Conservation (phyloP, 306 rosid genomes). For the Gillenia trifoliata region DNA sequence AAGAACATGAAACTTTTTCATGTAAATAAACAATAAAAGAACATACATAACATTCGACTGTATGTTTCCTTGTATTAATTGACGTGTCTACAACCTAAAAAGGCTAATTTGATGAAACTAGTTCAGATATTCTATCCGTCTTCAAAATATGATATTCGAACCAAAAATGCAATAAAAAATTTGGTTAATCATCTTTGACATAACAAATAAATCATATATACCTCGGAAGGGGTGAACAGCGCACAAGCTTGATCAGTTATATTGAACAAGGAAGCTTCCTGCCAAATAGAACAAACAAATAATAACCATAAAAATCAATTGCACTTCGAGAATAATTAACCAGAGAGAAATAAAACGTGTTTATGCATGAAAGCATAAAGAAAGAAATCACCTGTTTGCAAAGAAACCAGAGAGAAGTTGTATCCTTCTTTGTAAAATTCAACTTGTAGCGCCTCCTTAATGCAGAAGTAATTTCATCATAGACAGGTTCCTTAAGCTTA, state of each 20-base stretch:
- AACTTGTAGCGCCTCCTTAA: slow-evolving; percentile 50
- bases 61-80: background rate
- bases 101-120: background rate
- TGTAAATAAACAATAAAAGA: slow-evolving; percentile 11
- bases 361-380: background rate
- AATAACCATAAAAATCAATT: slow-evolving; percentile 8
- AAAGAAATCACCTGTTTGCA: slow-evolving; percentile 78
- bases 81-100: background rate
- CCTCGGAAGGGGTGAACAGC: slow-evolving; percentile 77
- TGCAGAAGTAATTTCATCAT: slow-evolving; percentile 59
- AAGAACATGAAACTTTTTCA: slow-evolving; percentile 8
- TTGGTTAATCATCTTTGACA: background rate
- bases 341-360: background rate
- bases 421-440: slow-evolving; percentile 70
- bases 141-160: background rate
- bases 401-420: slow-evolving; percentile 83
- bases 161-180: background rate
- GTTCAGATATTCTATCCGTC: background rate
- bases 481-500: slow-evolving; percentile 69
- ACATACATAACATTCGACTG: background rate
- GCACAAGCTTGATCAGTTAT: slow-evolving; percentile 77
- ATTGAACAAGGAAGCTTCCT: slow-evolving; percentile 94
- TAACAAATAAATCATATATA: slow-evolving; percentile 25
- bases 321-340: slow-evolving; percentile 9
- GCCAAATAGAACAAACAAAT: slow-evolving; percentile 31